Conservation (phyloP, 139 green algal genomes). For the Chlamydomonas incerta region DNA sequence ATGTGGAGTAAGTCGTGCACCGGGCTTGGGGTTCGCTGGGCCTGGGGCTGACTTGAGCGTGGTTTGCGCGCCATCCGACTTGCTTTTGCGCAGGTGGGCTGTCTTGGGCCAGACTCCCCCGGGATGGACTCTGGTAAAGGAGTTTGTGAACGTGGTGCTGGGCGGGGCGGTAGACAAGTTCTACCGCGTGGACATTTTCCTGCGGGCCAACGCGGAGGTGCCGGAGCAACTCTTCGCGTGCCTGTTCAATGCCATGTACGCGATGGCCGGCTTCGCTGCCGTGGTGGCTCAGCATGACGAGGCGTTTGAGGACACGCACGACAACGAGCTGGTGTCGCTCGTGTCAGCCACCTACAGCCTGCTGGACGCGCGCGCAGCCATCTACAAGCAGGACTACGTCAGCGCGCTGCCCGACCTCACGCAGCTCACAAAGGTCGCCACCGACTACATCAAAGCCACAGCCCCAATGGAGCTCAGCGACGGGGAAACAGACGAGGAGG, state of each 20-base stretch:
- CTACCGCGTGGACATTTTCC: conserved; percentile 11
- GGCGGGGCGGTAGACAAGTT: neutral
- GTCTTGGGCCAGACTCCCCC: neutral
- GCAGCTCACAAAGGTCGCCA: neutral
- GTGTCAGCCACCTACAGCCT: conserved; percentile 2
- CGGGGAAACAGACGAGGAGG: conserved; percentile 3
- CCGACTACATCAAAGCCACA: neutral
- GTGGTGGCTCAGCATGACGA: neutral
- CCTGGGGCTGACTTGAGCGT: neutral
- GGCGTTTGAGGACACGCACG: neutral
- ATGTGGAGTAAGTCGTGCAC: conserved; percentile 16
- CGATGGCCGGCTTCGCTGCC: neutral
- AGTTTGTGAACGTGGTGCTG: conserved; percentile 10
- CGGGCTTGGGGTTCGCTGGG: neutral
- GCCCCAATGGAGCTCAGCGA: neutral
- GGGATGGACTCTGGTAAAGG: conserved; percentile 9
- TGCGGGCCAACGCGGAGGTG: conserved; percentile 4
- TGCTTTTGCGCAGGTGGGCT: neutral
- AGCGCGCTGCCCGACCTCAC: neutral
- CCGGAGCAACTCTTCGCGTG: conserved; percentile 26
- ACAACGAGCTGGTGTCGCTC: neutral
- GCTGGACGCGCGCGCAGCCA: conserved; percentile 4
- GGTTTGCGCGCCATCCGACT: neutral
- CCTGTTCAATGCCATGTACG: conserved; percentile 23
- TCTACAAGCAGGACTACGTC: neutral